phyloP scores from a whole-genome alignment of 2,329 filamentous ascomycete genomes.

The Calonectria pseudoturangicola region DNA sequence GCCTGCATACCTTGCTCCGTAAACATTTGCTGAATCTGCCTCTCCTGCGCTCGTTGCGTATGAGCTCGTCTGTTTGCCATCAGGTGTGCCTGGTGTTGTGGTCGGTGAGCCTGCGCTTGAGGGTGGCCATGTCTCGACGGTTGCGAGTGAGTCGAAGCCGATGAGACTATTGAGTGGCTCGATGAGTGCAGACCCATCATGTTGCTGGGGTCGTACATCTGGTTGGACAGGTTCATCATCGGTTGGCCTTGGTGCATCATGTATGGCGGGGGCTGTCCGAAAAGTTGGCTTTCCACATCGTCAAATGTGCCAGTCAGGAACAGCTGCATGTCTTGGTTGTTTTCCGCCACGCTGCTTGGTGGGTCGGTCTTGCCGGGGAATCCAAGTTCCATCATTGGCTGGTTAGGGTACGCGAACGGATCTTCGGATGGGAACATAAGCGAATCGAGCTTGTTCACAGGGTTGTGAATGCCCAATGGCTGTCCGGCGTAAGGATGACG shows the following conservation, averaged over 20 bases:
- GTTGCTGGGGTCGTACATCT: slow-evolving; percentile 66
- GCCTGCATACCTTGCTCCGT: slow-evolving; percentile 66
- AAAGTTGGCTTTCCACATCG: slow-evolving; percentile 83
- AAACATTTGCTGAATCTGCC: slow-evolving; percentile 71
- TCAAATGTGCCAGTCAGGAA: slow-evolving; percentile 74
- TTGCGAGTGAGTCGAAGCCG: slow-evolving; percentile 39
- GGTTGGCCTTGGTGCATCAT: slow-evolving; percentile 70
- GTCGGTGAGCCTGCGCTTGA: slow-evolving; percentile 50
- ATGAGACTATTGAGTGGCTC: slow-evolving; percentile 45
- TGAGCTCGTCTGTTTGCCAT: slow-evolving; percentile 52
- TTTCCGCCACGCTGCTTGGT: slow-evolving; percentile 59
- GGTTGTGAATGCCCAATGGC: slow-evolving; percentile 61
- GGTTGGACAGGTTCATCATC: slow-evolving; percentile 64
- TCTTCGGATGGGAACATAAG: slow-evolving; percentile 89
- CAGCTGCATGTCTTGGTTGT: slow-evolving; percentile 64
- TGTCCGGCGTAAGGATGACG: slow-evolving; percentile 58
- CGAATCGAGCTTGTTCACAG: slow-evolving; percentile 81
- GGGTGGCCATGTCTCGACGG: slow-evolving; percentile 47
- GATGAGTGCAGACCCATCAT: slow-evolving; percentile 63
- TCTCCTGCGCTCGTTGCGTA: slow-evolving; percentile 59
- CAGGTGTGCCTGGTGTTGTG: slow-evolving; percentile 51
- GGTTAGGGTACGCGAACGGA: slow-evolving; percentile 86
- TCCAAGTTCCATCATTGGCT: slow-evolving; percentile 79
- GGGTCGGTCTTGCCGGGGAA: slow-evolving; percentile 61
- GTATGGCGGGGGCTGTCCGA: slow-evolving; percentile 82